Conservation (phyloP, 768 basidiomycete species). For the Imleria badia region DNA sequence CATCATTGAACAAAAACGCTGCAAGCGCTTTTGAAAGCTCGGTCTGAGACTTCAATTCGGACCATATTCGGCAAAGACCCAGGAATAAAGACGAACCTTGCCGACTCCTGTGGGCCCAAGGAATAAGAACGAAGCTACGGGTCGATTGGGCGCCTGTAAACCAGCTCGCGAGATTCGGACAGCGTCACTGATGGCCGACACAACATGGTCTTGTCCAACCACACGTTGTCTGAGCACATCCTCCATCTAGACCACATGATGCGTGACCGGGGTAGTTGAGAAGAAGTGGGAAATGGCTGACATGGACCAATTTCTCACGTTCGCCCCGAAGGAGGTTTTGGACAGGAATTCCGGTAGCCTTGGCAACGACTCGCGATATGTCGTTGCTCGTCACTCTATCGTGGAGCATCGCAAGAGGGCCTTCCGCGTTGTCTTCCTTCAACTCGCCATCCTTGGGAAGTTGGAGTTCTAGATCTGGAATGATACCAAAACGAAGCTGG, state of each 20-base stretch:
- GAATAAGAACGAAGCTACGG: constrained; percentile 92
- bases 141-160: constrained; percentile 82
- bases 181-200: constrained; percentile 82
- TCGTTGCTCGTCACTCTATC: constrained; percentile 89
- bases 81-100: constrained; percentile 45
- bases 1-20: constrained; percentile 86
- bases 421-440: constrained; percentile 41
- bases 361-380: constrained; percentile 85
- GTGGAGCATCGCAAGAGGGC: constrained; percentile 66
- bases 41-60: constrained; percentile 43
- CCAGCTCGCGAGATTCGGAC: constrained; percentile 93
- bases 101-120: constrained; percentile 87
- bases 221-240: constrained; percentile 69
- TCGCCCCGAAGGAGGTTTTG: constrained; percentile 88
- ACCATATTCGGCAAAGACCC: not conserved
- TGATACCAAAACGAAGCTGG: constrained; percentile 78
- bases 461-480: constrained; percentile 75
- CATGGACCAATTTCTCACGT: constrained; percentile 84
- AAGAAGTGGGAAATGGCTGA: constrained; percentile 36
- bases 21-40: constrained; percentile 89
- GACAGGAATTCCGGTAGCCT: constrained; percentile 88
- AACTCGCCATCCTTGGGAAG: constrained; percentile 55
- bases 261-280: not conserved
- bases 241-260: constrained; percentile 68
- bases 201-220: constrained; percentile 90